A percentile compares a stretch with the other conserved stretches of the same genome.
Conservation (phyloP, 257 asterid genomes). For the Lycium barbarum region DNA sequence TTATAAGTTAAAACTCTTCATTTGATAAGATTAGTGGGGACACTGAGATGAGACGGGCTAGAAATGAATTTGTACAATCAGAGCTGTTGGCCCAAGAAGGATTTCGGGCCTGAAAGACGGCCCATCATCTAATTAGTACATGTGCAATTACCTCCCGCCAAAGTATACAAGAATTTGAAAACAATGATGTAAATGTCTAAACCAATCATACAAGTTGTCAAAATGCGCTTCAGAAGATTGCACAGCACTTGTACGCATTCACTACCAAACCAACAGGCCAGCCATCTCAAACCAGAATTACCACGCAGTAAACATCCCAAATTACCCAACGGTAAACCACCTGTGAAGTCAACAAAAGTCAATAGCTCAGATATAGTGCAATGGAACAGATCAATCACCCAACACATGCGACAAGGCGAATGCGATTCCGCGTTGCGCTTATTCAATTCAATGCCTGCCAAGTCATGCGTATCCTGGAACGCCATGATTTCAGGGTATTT, state of each 20-base stretch:
- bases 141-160: background rate
- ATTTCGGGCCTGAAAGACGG: background rate
- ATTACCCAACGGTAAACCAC: constrained; percentile 34
- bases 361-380: constrained; percentile 62
- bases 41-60: too few species aligned
- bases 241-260: constrained; percentile 44
- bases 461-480: constrained; percentile 77
- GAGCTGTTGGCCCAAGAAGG: background rate
- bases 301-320: background rate
- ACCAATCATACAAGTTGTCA: constrained; percentile 14
- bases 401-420: constrained; percentile 76
- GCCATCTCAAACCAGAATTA: background rate
- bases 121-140: background rate
- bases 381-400: constrained; percentile 73
- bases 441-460: constrained; percentile 77
- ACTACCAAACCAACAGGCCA: constrained; percentile 21
- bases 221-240: constrained; percentile 53
- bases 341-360: constrained; percentile 27
- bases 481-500: constrained; percentile 80
- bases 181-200: background rate
- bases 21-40: too few species aligned
- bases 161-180: background rate
- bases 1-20: too few species aligned
- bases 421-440: constrained; percentile 64
- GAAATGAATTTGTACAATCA: background rate